Evolutionary conservation across 768 basidiomycete genomes (phyloP).

Genomic region (Pleurotus cornucopiae): DNA sequence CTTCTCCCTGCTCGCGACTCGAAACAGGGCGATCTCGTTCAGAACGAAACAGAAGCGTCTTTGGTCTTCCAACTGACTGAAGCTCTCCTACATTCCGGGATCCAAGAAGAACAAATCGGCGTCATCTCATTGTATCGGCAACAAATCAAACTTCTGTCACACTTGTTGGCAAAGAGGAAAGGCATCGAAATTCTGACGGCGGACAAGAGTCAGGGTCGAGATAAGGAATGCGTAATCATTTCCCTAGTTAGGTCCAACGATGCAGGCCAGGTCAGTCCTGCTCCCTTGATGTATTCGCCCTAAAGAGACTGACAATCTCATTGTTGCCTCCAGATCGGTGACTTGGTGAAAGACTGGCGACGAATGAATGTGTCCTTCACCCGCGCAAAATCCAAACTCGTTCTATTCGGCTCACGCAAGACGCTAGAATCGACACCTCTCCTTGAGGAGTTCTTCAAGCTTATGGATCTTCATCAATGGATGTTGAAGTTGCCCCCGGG

Average conservation of each 20-base stretch:
- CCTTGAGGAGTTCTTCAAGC: conserved; percentile 67
- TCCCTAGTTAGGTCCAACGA: conserved; percentile 91
- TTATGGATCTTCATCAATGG: conserved; percentile 77
- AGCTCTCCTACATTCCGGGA: conserved; percentile 60
- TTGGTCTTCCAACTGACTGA: conserved; percentile 66
- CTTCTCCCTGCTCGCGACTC: conserved; percentile 73
- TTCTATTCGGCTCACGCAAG: conserved; percentile 83
- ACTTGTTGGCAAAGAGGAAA: conserved; percentile 50
- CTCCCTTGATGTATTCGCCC: background rate
- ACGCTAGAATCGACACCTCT: conserved; percentile 66
- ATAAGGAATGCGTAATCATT: conserved; percentile 93
- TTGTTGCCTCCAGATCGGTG: conserved; percentile 64
- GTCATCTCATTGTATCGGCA: conserved; percentile 92
- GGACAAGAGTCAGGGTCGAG: conserved; percentile 90
- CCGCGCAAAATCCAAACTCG: conserved; percentile 83
- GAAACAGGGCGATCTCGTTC: conserved; percentile 81
- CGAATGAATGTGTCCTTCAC: conserved; percentile 97
- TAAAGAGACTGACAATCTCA: background rate
- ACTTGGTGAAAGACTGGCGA: conserved; percentile 93
- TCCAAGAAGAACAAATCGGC: conserved; percentile 70
- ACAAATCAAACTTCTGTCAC: conserved; percentile 84
- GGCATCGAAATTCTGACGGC: conserved; percentile 86
- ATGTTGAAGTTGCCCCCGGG: conserved; percentile 51
- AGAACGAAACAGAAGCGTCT: conserved; percentile 79
- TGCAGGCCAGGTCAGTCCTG: conserved; percentile 56